Evolutionary conservation across 495 filamentous ascomycete genomes (phyloP), one percentile per base, ranked within the genome.

Genomic region (Lasiosphaeriaceae sp.): DNA sequence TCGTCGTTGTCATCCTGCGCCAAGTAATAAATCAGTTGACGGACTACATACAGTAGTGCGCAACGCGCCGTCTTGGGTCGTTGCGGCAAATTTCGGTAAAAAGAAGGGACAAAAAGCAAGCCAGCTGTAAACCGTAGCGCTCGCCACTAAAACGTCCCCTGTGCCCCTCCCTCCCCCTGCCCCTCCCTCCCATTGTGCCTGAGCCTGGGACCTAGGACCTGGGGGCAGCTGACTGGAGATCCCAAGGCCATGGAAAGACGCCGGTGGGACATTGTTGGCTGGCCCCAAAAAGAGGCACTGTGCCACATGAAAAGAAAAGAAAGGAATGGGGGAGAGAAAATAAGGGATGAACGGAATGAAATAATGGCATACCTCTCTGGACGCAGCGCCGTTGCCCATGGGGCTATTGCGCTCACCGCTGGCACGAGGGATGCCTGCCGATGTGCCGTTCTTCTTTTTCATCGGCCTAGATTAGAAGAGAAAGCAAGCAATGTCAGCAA

Each of bases 1-100:
- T 98, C 94, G 60, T 90, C 88, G 66, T 96, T 96, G 48, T 95
- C 88, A 62, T 88, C 82, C 74, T 85, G 75, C 56, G 9, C 26
- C 26, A 31, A 31, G 26, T 9, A 31, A 31, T n/a, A n/a, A 31
- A 9, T 31, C 26, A 31, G 26, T 31, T 4, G n/a, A n/a, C n/a
- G n/a, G n/a, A n/a, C n/a, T n/a, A n/a, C n/a, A n/a, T n/a, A n/a
- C n/a, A n/a, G n/a, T n/a, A n/a, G n/a, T n/a, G n/a, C n/a, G n/a
- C n/a, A n/a, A n/a, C n/a, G n/a, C 26, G 26, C 26, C 26, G 61
- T 67, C n/a, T n/a, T n/a, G n/a, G n/a, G n/a, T n/a, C n/a, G n/a
- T n/a, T n/a, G 68, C 65, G 68, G 59, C 43, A 66, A 60, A 68
- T 71, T 70, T 66, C 63, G 65, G 66, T 54, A 70, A 64, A 66